Evolutionary conservation across 305 asterid genomes (phyloP).

Genomic region (Striga hermonthica): DNA sequence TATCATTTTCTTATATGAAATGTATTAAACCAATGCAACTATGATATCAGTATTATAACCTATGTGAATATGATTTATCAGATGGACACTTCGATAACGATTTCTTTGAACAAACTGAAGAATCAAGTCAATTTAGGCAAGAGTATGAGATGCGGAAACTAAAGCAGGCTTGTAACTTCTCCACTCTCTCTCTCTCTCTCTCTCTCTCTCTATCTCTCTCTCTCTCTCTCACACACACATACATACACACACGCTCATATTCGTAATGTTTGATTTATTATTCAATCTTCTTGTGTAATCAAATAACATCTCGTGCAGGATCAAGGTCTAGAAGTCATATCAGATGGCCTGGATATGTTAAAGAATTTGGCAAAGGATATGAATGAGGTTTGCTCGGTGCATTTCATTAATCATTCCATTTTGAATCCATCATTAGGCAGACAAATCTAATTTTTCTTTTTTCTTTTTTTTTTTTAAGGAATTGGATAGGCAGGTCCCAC

Average conservation of each 20-base stretch:
- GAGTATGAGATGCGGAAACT: conserved; percentile 77
- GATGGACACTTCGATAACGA: conserved; percentile 52
- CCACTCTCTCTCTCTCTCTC: conserved; percentile 24
- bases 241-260: neutral
- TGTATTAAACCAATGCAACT: neutral
- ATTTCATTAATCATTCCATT: neutral
- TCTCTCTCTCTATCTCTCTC: conserved; percentile 20
- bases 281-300: conserved; percentile 13
- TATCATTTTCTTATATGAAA: neutral
- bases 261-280: neutral
- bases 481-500: conserved; percentile 85
- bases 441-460: conserved; percentile 15
- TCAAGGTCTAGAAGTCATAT: conserved; percentile 71
- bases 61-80: conserved; percentile 29
- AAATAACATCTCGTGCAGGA: conserved; percentile 44
- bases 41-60: conserved; percentile 34
- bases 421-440: neutral
- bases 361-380: conserved; percentile 78
- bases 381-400: conserved; percentile 60
- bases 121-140: conserved; percentile 61
- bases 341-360: conserved; percentile 68
- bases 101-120: conserved; percentile 60
- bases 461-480: conserved; percentile 41
- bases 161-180: conserved; percentile 80
- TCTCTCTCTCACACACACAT: neutral